phyloP scores from a whole-genome alignment of 2,329 filamentous ascomycete genomes.

The Penicillium italicum region DNA sequence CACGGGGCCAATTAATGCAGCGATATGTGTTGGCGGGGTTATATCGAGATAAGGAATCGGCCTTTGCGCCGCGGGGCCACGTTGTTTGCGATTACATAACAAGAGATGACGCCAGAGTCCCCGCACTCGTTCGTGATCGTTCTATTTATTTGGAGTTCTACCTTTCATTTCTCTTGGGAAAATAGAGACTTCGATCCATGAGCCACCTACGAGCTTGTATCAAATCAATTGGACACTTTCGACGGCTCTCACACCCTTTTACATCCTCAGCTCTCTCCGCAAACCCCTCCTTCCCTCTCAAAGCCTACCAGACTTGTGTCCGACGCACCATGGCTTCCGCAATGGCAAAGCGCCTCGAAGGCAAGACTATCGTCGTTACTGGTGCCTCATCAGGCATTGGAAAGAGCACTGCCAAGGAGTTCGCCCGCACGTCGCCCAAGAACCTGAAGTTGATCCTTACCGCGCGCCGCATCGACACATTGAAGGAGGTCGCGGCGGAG shows the following conservation, averaged over 20 bases:
- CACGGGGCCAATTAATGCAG: background rate
- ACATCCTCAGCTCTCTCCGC: slow-evolving; percentile 19
- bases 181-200: slow-evolving; percentile 24
- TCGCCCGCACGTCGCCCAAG: slow-evolving; percentile 77
- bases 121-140: slow-evolving; percentile 18
- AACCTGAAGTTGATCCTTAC: slow-evolving; percentile 82
- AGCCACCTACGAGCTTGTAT: slow-evolving; percentile 21
- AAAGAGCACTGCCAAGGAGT: slow-evolving; percentile 71
- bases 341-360: slow-evolving; percentile 76
- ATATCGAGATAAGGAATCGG: background rate
- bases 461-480: slow-evolving; percentile 74
- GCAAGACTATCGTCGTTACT: slow-evolving; percentile 90
- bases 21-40: background rate
- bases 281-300: slow-evolving; percentile 17
- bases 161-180: slow-evolving; percentile 2
- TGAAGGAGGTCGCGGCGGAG: slow-evolving; percentile 71
- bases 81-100: slow-evolving; percentile 16
- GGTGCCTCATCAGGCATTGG: slow-evolving; percentile 94
- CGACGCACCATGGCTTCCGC: slow-evolving; percentile 61
- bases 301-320: slow-evolving; percentile 21
- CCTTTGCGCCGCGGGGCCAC: slow-evolving; percentile 1
- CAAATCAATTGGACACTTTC: slow-evolving; percentile 26
- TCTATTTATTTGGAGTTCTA: slow-evolving; percentile 13
- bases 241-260: slow-evolving; percentile 14
- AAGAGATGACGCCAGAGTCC: slow-evolving; percentile 20